Base-by-base conservation (phyloP, 495 filamentous ascomycete species). In the Podospora sp. region DNA sequence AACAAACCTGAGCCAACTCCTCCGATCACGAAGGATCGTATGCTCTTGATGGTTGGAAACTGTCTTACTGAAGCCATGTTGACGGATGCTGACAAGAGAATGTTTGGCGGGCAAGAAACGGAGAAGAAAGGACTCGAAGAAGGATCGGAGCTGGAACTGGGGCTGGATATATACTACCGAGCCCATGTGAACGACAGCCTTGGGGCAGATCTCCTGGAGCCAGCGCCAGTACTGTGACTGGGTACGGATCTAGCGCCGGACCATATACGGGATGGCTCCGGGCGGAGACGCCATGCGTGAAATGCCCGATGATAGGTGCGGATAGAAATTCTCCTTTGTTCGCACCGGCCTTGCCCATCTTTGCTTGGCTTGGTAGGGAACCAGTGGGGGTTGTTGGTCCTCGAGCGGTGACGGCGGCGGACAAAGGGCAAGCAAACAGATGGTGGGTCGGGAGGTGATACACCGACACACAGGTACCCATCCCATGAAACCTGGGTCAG, bases 11-110 rank as follows among this genome's bases (percentile, higher is more conserved):
- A 93, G 62, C 93, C 93, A 2, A 95, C 91, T 66, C 93, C 93
- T 68, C 91, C 86, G 65, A 93, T 91, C 71, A 96, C 82, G 80
- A 89, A 94, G 60, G 91, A 94, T 69, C 89, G 83, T 66, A 97
- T 81, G 72, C 87, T 86, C 77, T 93, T 93, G 78, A 97, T 96
- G 25, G 82, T 87, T 56, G 89, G 90, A 71, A 91, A 91, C 60
- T 76, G 77, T 71, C 76, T 77, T 69, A 77, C 77, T 25, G 82
- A 75, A 24, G 82, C 79, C 81, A 83, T 85, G 62, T 36, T 68
- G 66, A 29, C 4, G 21, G 26, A 40, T 20, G 58, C n/a, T n/a
- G n/a, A n/a, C n/a, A n/a, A 53, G 14, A 9, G 21, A 14, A 49
- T n/a, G 27, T 27, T 8, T 33, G 29, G 20, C 55, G 1, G 9